Base-by-base conservation (phyloP, 768 basidiomycete species). In the Tricholoma hemisulphureum region DNA sequence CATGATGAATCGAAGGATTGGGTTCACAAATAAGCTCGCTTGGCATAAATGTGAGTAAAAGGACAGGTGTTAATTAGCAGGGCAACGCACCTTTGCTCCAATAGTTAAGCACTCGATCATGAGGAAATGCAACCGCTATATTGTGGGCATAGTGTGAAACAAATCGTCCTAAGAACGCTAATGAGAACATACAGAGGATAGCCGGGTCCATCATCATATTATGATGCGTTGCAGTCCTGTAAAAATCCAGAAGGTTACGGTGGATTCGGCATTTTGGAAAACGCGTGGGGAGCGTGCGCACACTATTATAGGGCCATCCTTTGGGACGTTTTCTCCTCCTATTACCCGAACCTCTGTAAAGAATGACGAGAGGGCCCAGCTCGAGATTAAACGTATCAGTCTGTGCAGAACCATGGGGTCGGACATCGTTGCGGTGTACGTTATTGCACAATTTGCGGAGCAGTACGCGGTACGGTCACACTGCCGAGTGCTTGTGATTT, bases 161-260 rank as follows among this genome's bases (percentile, higher is more conserved):
- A 37, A 18, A 23, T 34, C 23, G 21, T 11, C 23, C 32, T 28
- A 43, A 13, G 21, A 20, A 18, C 3, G 6, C 18, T n/a, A 18
- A 41, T 43, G 29, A 34, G 31, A 2, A 60, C 63, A n/a, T 50
- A 94, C 91, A 93, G 18, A 95, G 77, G 56, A 91, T 75, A 34
- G 84, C 84, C 21, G 91, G 91, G 75, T 95, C 93, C 31, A 96
- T 81, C 80, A 93, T 94, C 94, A 95, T 96, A 71, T 97, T 98
- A 66, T 94, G 90, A 69, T 97, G 95, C 3, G 91, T 92, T 41
- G 87, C 89, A 2, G 89, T 83, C 35, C 91, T 93, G 68, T 49
- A 59, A 56, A 61, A 56, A 56, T 37, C 49, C 14, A 29, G 32
- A 53, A n/a, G 24, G 29, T 48, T 39, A 29, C 6, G 28, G 1